These are phyloP conservation scores for Coniosporium tulheliwenetii DNA, from an alignment of 2,329 filamentous ascomycete genomes.

Conservation along the genomic window DNA sequence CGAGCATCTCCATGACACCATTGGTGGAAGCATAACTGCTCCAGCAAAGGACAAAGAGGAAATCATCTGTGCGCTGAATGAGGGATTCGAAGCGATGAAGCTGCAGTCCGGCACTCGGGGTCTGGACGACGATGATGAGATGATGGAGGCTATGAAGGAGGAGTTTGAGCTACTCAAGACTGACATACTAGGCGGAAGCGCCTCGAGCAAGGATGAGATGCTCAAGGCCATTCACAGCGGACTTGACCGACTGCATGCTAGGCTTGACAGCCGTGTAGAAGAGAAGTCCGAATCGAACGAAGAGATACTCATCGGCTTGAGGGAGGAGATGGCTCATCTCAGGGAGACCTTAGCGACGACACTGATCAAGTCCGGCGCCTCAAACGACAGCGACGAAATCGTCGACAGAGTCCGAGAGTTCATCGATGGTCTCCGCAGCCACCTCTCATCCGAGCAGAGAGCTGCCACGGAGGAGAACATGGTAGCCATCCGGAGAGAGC, in stretches of 20 bases:
- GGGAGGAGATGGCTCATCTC: slow-evolving; percentile 45
- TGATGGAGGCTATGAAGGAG: slow-evolving; percentile 57
- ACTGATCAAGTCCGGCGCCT: slow-evolving; percentile 29
- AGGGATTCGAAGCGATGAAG: slow-evolving; percentile 24
- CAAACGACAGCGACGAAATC: slow-evolving; percentile 47
- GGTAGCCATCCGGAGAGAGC: slow-evolving; percentile 24
- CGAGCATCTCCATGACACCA: slow-evolving; percentile 42
- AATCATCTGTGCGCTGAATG: slow-evolving; percentile 21
- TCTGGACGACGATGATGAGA: slow-evolving; percentile 26
- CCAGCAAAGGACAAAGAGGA: slow-evolving; percentile 18
- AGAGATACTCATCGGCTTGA: slow-evolving; percentile 33
- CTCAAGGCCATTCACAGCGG: slow-evolving; percentile 41
- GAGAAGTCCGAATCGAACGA: slow-evolving; percentile 20
- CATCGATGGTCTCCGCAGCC: slow-evolving; percentile 25
- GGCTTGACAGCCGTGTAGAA: slow-evolving; percentile 21
- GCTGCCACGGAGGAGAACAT: slow-evolving; percentile 24
- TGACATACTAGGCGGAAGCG: slow-evolving; percentile 48
- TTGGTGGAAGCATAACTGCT: slow-evolving; percentile 29
- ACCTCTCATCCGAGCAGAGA: slow-evolving; percentile 21
- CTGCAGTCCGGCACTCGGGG: slow-evolving; percentile 20
- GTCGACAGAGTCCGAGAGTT: slow-evolving; percentile 46
- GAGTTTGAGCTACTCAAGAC: slow-evolving; percentile 74
- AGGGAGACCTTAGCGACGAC: slow-evolving; percentile 40
- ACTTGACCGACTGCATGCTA: slow-evolving; percentile 31
- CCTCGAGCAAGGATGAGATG: slow-evolving; percentile 43